phyloP scores from a whole-genome alignment of 768 basidiomycete genomes.

The Trametes cingulata region DNA sequence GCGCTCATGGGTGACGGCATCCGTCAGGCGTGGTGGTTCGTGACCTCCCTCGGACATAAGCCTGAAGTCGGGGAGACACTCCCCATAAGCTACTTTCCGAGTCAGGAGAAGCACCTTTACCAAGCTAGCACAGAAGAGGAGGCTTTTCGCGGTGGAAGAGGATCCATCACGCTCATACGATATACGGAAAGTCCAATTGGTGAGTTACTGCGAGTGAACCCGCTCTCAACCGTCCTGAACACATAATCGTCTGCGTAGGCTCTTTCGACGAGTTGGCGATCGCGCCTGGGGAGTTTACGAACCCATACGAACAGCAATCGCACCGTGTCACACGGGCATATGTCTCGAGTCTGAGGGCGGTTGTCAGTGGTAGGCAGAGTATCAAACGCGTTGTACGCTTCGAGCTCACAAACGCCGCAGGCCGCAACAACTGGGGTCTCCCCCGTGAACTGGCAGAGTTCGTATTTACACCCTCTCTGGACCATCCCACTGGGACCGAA shows the following conservation, averaged over 20 bases:
- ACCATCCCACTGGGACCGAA: conserved; percentile 7
- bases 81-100: conserved; percentile 19
- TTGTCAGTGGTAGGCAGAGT: conserved; percentile 5
- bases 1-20: background rate
- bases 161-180: conserved; percentile 9
- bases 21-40: conserved; percentile 20
- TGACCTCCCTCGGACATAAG: conserved; percentile 12
- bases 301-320: conserved; percentile 6
- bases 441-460: conserved; percentile 23
- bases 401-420: background rate
- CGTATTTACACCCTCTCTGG: conserved; percentile 16
- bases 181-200: conserved; percentile 15
- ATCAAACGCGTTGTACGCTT: too few species aligned
- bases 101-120: conserved; percentile 15
- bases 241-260: background rate
- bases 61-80: conserved; percentile 16
- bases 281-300: conserved; percentile 14
- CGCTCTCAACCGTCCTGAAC: rapidly evolving
- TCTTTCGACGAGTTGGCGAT: conserved; percentile 17
- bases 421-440: conserved; percentile 17
- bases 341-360: conserved; percentile 12
- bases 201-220: too few species aligned
- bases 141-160: conserved; percentile 13
- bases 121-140: conserved; percentile 1
- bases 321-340: conserved; percentile 20